phyloP scores from a whole-genome alignment of 768 basidiomycete genomes.

The Suillus clintonianus region DNA sequence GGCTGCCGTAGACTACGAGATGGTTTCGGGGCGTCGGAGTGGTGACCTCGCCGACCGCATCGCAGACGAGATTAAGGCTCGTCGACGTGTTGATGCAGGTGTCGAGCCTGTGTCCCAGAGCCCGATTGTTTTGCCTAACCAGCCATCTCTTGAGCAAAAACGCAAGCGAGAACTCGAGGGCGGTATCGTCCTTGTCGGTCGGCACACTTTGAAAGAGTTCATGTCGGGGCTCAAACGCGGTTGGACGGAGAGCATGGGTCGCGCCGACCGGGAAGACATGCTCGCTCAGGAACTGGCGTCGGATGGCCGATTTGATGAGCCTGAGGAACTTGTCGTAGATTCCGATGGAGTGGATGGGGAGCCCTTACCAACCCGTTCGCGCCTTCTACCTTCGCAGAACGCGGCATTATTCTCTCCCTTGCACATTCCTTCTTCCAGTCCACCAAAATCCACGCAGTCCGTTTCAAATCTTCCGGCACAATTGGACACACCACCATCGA shows the following conservation, averaged over 20 bases:
- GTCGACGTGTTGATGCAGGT: conserved; percentile 68
- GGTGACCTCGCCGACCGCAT: conserved; percentile 84
- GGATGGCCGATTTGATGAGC: conserved; percentile 81
- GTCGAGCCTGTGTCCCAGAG: conserved; percentile 52
- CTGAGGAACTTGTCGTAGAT: conserved; percentile 34
- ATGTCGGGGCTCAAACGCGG: conserved; percentile 84
- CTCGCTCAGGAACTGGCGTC: conserved; percentile 66
- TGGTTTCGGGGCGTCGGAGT: conserved; percentile 77
- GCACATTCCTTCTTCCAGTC: conserved; percentile 18
- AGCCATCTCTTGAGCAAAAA: conserved; percentile 52
- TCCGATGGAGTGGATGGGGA: conserved; percentile 35
- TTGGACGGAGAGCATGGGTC: conserved; percentile 74
- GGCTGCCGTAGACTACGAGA: conserved; percentile 90
- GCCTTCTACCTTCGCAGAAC: conserved; percentile 35
- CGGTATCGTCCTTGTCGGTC: conserved; percentile 82
- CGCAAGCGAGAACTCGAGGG: conserved; percentile 71
- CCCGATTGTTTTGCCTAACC: conserved; percentile 51
- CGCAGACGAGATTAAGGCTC: conserved; percentile 68
- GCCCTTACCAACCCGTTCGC: conserved; percentile 44
- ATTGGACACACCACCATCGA: conserved; percentile 50
- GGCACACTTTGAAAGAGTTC: conserved; percentile 93
- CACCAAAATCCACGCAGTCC: conserved; percentile 16
- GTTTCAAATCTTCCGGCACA: conserved; percentile 24
- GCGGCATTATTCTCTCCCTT: conserved; percentile 36
- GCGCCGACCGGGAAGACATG: conserved; percentile 69